phyloP scores from a whole-genome alignment of 1,284 basidiomycete species.

The Anthracocystis panici-leucophaei region DNA sequence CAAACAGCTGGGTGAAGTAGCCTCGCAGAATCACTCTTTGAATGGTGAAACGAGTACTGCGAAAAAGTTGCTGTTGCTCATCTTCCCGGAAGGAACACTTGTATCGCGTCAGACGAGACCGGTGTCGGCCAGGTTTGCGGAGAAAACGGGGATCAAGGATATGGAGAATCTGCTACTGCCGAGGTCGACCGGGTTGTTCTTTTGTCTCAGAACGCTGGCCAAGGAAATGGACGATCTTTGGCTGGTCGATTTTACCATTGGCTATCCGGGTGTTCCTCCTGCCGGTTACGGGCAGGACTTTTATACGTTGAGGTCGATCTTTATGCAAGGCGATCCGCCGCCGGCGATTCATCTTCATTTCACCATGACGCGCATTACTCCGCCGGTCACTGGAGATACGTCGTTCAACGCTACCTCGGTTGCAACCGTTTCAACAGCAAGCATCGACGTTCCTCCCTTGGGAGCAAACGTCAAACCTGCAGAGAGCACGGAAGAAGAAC shows the following conservation, averaged over 20 bases:
- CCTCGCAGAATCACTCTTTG: constrained; percentile 22
- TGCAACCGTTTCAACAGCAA: constrained; percentile 14
- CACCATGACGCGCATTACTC: constrained; percentile 37
- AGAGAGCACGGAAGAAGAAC: constrained; percentile 77
- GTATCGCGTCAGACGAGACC: constrained; percentile 58
- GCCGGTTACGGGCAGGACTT: constrained; percentile 80
- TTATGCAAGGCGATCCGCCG: constrained; percentile 83
- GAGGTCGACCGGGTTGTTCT: constrained; percentile 88
- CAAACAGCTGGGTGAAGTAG: constrained; percentile 41
- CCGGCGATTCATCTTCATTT: constrained; percentile 83
- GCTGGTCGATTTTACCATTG: constrained; percentile 80
- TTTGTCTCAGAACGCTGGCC: constrained; percentile 83
- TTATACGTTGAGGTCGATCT: constrained; percentile 87
- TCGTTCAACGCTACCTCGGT: constrained; percentile 15
- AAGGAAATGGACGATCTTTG: constrained; percentile 82
- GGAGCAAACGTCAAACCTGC: constrained; percentile 30
- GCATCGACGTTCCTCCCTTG: constrained; percentile 30
- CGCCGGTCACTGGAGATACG: constrained; percentile 15
- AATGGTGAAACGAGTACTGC: constrained; percentile 12
- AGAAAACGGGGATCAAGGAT: constrained; percentile 74
- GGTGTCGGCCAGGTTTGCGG: constrained; percentile 57
- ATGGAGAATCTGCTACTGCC: constrained; percentile 84
- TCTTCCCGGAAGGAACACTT: constrained; percentile 65
- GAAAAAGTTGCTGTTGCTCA: constrained; percentile 57
- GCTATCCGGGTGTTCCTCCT: constrained; percentile 81